Base-by-base conservation (phyloP, 345 rosid genomes). In the Luvunga scandens region DNA sequence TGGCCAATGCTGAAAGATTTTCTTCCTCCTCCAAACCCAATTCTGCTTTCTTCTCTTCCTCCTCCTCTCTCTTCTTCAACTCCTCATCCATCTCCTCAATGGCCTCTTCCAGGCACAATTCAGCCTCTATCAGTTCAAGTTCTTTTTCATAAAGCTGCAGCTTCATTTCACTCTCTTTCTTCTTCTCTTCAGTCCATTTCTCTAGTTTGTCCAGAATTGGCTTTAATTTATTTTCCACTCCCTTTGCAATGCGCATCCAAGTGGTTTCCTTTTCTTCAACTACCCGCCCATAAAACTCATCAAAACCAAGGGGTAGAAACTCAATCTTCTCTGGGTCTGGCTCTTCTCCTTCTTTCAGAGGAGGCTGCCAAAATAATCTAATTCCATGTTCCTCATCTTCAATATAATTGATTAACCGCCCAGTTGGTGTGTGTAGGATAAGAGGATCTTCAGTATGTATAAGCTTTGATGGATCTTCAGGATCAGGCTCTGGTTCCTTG, bases 331-430 rank as follows among this genome's bases (percentile, higher is more conserved):
- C 69, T 1, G 88, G 89, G 83, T 95, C 96, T 36, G 86, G 75
- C 21, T 90, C 93, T 83, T 93, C 96, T 53, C 93, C 98, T 21
- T 88, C 93, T 82, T 91, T 76, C 69, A 91, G 39, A 82, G 86
- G 85, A 24, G 97, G 98, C 85, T 95, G 98, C 98, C 95, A 93
- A 87, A 92, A 93, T 73, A 93, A 83, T 57, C 98, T 89, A 69
- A 93, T 13, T 34, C 97, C 98, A 48, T 95, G 84, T 83, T 95
- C 85, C 72, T 93, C 98, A 85, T 95, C 98, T 34, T 95, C 98
- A 3, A 91, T 82, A 53, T 82, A 92, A 87, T 95, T 92, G 72
- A 93, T 93, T 82, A 95, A 82, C 64, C 89, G 86, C 77, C 98
- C 97, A 61, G 97, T 88, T 78, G 89, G 93, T 18, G 91, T 90